Base-by-base conservation (phyloP, 768 basidiomycete genomes). In the Tylopilus balloui region DNA sequence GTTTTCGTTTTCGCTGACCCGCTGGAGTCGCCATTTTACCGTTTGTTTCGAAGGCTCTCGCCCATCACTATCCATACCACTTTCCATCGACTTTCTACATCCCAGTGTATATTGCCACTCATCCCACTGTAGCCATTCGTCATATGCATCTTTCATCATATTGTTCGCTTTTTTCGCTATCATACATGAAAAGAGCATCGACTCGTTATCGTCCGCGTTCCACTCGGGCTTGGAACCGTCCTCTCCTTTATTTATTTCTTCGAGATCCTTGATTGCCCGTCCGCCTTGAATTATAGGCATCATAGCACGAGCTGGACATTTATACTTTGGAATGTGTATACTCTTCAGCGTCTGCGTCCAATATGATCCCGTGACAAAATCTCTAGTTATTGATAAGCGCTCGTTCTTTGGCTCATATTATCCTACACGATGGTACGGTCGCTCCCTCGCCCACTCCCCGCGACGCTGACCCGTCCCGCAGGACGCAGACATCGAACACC, bases 401-500 rank as follows among this genome's bases (percentile, higher is more conserved):
- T 37, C 25, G 7, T 13, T 25, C 1, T 12, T 36, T 29, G 14
- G 14, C 31, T 15, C 36, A 46, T 45, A 11, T 19, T 12, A 38
- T 27, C 42, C 43, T 3, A 10, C 11, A 34, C 17, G 9, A 57
- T 66, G 63, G 63, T 63, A 42, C 8, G 54, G 20, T 37, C 2
- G 23, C 17, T 17, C 15, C 31, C 19, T 29, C 27, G 17, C 1
- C 14, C 13, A 27, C 5, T 8, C 36, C 28, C 12, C 19, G 21
- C 34, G n/a, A 34, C 21, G 3, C 43, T 53, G 28, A 63, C 42
- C 36, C 12, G 15, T 49, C 43, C 15, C 27, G 34, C 28, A 70
- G 69, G 57, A 71, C 44, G 72, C 69, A 2, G 75, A 84, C 60
- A 76, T 89, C 44, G 87, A 89, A 61, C 78, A 81, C 44, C 74